Base-by-base conservation (phyloP, 2,329 filamentous ascomycete genomes). In the Epichloe aotearoae region DNA sequence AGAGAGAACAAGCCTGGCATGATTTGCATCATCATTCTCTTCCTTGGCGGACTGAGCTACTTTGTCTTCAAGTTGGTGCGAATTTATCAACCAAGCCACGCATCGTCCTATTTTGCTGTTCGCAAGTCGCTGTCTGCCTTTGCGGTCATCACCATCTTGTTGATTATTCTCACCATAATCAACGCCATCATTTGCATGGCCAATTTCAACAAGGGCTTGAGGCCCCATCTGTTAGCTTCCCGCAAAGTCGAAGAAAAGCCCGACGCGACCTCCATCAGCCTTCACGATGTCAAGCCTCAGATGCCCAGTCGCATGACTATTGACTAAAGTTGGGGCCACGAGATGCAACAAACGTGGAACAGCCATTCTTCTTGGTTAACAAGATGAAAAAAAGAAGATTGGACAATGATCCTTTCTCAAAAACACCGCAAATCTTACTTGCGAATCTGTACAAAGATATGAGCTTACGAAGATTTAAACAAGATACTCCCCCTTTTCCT, bases 31-130 rank as follows among this genome's bases (percentile, higher is more conserved):
- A 91, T 97, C 60, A 71, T 90, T 49, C 77, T 96, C 52, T 96
- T 95, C 69, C 83, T 95, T 57, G 88, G 85, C 55, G 91, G 83
- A 39, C 78, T 97, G 57, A 88, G 83, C 52, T 98, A 97, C 73
- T 98, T 98, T 74, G 79, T 95, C 64, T 98, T 96, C 80, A 98
- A 98, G 76, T 81, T 98, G 50, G 85, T 93, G 53, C 87, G 93
- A 64, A 98, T 98, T 81, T 98, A 95, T 69, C 81, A 85, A 58
- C 72, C 79, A 11, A 66, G 65, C 42, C 78, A 80, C 58, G 65
- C 64, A 48, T 50, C 64, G 1, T 74, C 80, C 56, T 98, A 97
- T 71, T 65, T 75, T 48, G 84, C 91, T 4, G 91, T 93, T 38
- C 80, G 84, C 54, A 86, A 85, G 62, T 91, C 86, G 15, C 75